A percentile compares a stretch with the other conserved stretches of the same genome.
phyloP scores from a whole-genome alignment of 2,329 filamentous ascomycete genomes.

The Bipolaris zeicola region DNA sequence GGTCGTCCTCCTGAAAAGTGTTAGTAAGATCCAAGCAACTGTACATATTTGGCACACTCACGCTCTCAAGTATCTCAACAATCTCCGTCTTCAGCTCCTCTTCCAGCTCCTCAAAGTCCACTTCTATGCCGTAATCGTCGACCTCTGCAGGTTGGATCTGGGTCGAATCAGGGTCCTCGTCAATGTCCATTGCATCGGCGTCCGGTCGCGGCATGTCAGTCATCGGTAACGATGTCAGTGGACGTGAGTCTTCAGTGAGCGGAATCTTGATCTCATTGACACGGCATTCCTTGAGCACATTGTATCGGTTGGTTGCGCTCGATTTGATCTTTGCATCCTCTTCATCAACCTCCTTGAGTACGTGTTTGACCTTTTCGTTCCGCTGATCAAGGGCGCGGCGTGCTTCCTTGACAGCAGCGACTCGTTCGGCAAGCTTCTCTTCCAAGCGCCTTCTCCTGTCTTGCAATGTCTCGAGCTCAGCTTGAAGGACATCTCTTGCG shows the following conservation, averaged over 20 bases:
- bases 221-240: constrained; percentile 82
- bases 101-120: constrained; percentile 82
- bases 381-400: constrained; percentile 81
- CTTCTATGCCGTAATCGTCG: constrained; percentile 88
- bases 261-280: constrained; percentile 92
- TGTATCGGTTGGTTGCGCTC: constrained; percentile 82
- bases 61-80: constrained; percentile 55
- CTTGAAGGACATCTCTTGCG: constrained; percentile 72
- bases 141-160: constrained; percentile 62
- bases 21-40: constrained; percentile 11
- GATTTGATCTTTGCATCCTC: constrained; percentile 88
- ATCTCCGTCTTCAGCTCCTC: constrained; percentile 68
- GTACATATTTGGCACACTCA: constrained; percentile 8
- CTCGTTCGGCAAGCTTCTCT: constrained; percentile 69
- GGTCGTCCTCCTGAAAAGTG: constrained; percentile 64
- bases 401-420: constrained; percentile 76
- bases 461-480: constrained; percentile 76
- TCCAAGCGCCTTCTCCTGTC: constrained; percentile 73
- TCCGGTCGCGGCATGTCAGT: constrained; percentile 76
- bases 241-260: constrained; percentile 70
- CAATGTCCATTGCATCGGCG: constrained; percentile 90
- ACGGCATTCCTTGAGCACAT: constrained; percentile 83
- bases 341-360: constrained; percentile 73
- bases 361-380: constrained; percentile 79
- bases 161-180: constrained; percentile 64